A percentile compares a stretch with the other conserved stretches of the same genome.
Conservation (phyloP, 768 basidiomycete genomes). For the Tulasnella calospora region DNA sequence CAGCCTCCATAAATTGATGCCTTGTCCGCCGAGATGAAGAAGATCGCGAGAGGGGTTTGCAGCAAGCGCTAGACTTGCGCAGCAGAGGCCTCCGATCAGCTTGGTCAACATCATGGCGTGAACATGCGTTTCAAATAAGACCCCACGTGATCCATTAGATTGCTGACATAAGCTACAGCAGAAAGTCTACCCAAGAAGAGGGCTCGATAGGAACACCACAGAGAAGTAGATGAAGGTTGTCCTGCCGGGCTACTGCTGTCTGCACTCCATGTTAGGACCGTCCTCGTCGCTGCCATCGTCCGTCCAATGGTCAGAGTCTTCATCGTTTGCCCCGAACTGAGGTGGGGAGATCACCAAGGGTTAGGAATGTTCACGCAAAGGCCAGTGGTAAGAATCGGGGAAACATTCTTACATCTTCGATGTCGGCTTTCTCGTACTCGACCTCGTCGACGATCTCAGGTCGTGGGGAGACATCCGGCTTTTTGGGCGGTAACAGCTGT, state of each 20-base stretch:
- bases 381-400: constrained; percentile 53
- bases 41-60: background rate
- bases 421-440: constrained; percentile 67
- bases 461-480: constrained; percentile 62
- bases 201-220: background rate
- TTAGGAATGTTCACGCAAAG: constrained; percentile 58
- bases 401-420: constrained; percentile 72
- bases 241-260: constrained; percentile 11
- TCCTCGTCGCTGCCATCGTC: constrained; percentile 31
- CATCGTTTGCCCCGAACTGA: constrained; percentile 52
- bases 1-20: constrained; percentile 21
- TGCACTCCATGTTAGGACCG: constrained; percentile 23
- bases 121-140: background rate
- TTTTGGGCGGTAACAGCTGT: constrained; percentile 69
- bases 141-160: background rate
- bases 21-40: constrained; percentile 21
- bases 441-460: constrained; percentile 68
- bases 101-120: background rate
- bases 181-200: background rate
- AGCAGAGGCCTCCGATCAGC: background rate
- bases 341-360: constrained; percentile 44
- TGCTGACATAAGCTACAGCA: constrained; percentile 5
- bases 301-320: constrained; percentile 57
- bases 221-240: background rate
- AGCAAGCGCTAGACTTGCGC: background rate